Base-by-base conservation (phyloP, 495 filamentous ascomycete genomes). In the Hyphodiscus hymeniophilus region DNA sequence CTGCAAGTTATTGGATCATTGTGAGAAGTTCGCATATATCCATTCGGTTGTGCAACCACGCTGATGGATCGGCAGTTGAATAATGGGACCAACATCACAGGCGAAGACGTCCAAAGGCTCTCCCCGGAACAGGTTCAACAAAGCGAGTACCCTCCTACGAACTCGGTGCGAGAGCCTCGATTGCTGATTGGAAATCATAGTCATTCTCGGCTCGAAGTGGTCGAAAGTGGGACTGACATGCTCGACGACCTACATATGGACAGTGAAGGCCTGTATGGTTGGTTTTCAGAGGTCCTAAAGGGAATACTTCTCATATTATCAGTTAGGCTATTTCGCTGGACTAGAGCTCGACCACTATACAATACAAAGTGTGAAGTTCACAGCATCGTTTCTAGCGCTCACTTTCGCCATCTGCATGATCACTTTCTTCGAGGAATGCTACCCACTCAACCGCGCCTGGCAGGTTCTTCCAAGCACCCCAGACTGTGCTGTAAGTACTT, bases 231-330 rank as follows among this genome's bases (percentile, higher is more conserved):
- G 45, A 21, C 43, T 40, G 11, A 12, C 22, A n/a, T 45, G 51
- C 13, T 48, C 43, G 22, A 20, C 46, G 17, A 34, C 44, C 7
- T 56, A 45, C 23, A 32, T 56, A 4, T 52, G 54, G 54, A 22
- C 35, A n/a, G 7, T 52, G 23, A 56, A 56, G 23, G 41, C n/a
- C 13, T 56, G 54, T 32, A 21, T 56, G 6, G 54, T 55, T 22
- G 15, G 38, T 42, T 34, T 26, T 7, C 18, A 5, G 13, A n/a
- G n/a, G n/a, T n/a, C n/a, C n/a, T n/a, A n/a, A n/a, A n/a, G n/a
- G n/a, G n/a, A n/a, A n/a, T n/a, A n/a, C n/a, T n/a, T n/a, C n/a
- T n/a, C n/a, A n/a, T n/a, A n/a, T n/a, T n/a, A n/a, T n/a, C n/a
- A n/a, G n/a, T n/a, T n/a, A n/a, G n/a, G n/a, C n/a, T n/a, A n/a